phyloP scores from a whole-genome alignment of 148 eudicot genomes.

The Rhododendron griersonianum region DNA sequence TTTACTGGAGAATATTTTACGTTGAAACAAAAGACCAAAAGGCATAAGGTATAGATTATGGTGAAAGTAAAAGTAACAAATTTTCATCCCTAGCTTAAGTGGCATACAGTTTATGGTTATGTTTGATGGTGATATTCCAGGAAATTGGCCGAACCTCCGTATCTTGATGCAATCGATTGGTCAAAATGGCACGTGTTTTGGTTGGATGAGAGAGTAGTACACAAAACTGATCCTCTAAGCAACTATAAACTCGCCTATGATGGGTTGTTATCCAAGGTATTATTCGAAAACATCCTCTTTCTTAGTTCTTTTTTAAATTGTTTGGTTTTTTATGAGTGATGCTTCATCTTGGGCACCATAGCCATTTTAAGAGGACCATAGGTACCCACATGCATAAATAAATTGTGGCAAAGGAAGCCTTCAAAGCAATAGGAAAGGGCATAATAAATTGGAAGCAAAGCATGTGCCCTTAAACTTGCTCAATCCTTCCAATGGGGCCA shows the following conservation, averaged over 20 bases:
- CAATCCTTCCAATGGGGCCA: not conserved
- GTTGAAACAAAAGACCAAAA: not conserved
- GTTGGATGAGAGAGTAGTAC: slow-evolving; percentile 93
- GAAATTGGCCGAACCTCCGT: slow-evolving; percentile 70
- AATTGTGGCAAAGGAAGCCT: not conserved
- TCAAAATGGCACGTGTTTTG: slow-evolving; percentile 92
- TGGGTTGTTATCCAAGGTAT: slow-evolving; percentile 81
- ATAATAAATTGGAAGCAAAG: not conserved
- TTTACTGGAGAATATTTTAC: not conserved
- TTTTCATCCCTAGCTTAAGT: not conserved
- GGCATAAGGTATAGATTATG: not conserved
- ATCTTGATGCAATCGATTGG: slow-evolving; percentile 69
- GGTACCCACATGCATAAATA: not conserved
- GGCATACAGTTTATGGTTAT: not conserved
- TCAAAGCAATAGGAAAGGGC: not conserved
- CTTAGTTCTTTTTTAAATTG: not conserved
- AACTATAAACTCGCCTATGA: slow-evolving; percentile 75
- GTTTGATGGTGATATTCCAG: slow-evolving; percentile 24
- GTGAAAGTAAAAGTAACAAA: not conserved
- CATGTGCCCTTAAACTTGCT: not conserved
- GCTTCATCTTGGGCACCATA: not conserved
- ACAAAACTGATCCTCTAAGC: slow-evolving; percentile 56
- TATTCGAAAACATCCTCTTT: not conserved
- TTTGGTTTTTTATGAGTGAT: not conserved
- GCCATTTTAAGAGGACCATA: not conserved